Percentiles rank a stretch among this genome's conserved stretches.
These are phyloP conservation scores for Tolypocladium inflatum DNA, from an alignment of 2,329 filamentous ascomycete genomes.

Conservation along the genomic window DNA sequence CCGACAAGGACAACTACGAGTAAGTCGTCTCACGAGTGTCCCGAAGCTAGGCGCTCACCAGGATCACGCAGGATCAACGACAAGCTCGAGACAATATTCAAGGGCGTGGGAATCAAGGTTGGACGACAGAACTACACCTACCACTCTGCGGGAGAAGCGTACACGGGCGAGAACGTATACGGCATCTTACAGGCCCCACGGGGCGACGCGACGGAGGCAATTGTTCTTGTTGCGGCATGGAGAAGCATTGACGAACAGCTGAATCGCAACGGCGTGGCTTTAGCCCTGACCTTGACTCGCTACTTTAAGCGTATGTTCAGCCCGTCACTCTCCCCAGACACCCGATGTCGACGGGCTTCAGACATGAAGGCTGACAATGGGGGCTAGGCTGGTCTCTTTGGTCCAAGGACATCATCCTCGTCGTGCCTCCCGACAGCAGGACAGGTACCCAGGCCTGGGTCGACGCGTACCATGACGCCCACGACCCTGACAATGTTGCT, in stretches of 20 bases:
- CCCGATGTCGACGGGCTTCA: neutral
- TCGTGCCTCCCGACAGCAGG: slow-evolving; percentile 81
- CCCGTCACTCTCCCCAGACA: neutral
- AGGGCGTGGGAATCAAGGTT: slow-evolving; percentile 73
- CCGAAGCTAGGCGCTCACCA: neutral
- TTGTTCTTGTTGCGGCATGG: slow-evolving; percentile 88
- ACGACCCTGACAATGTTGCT: slow-evolving; percentile 60
- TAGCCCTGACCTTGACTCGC: slow-evolving; percentile 76
- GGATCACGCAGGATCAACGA: slow-evolving; percentile 46
- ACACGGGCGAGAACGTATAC: slow-evolving; percentile 83
- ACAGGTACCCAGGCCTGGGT: slow-evolving; percentile 94
- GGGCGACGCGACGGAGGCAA: slow-evolving; percentile 92
- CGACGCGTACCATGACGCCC: slow-evolving; percentile 90
- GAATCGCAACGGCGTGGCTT: slow-evolving; percentile 79
- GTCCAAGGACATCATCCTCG: slow-evolving; percentile 96
- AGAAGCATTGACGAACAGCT: slow-evolving; percentile 67
- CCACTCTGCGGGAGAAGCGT: slow-evolving; percentile 61
- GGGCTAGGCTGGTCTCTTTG: slow-evolving; percentile 80
- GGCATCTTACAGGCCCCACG: slow-evolving; percentile 87
- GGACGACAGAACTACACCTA: slow-evolving; percentile 86
- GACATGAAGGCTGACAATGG: slow-evolving; percentile 8
- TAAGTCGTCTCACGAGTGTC: slow-evolving; percentile 19
- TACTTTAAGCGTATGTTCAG: slow-evolving; percentile 72
- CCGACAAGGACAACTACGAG: slow-evolving; percentile 42
- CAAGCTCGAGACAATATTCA: slow-evolving; percentile 66